phyloP scores from a whole-genome alignment of 805 yeast species.

The Candida ortonii region DNA sequence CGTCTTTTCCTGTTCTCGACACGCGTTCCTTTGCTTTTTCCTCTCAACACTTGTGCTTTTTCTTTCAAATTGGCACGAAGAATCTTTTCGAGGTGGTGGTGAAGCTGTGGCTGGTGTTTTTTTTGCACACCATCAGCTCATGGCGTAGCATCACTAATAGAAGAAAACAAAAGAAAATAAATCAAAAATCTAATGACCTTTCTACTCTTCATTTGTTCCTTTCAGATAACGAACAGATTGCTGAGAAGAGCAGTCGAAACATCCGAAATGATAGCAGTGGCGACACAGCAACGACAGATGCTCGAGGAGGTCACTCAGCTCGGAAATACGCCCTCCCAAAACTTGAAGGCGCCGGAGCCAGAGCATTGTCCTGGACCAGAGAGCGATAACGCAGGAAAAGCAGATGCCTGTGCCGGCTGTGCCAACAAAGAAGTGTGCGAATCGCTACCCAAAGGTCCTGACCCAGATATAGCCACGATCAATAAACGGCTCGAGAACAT shows the following conservation, averaged over 20 bases:
- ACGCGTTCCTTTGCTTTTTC: conserved; percentile 11
- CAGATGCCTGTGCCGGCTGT: conserved; percentile 92
- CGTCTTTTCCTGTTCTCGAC: conserved; percentile 3
- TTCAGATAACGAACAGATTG: no score
- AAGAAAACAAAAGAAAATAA: no score
- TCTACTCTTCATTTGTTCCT: no score
- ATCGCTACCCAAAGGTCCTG: conserved; percentile 88
- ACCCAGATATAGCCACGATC: conserved; percentile 83
- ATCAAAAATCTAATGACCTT: no score
- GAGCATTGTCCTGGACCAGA: conserved; percentile 99
- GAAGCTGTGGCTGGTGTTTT: no score
- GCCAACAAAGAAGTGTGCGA: conserved; percentile 91
- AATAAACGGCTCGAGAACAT: conserved; percentile 59
- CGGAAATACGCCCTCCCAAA: conserved; percentile 9
- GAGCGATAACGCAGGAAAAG: conserved; percentile 88
- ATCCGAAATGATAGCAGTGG: conserved; percentile 14
- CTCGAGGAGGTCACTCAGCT: background rate
- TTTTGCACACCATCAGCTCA: no score
- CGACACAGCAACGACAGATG: conserved; percentile 5
- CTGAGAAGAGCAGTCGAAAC: no score
- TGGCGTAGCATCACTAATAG: no score
- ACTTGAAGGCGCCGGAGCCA: conserved; percentile 71
- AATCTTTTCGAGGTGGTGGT: no score
- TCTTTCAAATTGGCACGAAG: no score
- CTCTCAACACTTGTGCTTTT: no score